A percentile compares a stretch with the other conserved stretches of the same genome.
These are phyloP conservation scores for Arthrobotrys pseudoclavata DNA, from an alignment of 2,329 filamentous ascomycete species.

Conservation along the genomic window DNA sequence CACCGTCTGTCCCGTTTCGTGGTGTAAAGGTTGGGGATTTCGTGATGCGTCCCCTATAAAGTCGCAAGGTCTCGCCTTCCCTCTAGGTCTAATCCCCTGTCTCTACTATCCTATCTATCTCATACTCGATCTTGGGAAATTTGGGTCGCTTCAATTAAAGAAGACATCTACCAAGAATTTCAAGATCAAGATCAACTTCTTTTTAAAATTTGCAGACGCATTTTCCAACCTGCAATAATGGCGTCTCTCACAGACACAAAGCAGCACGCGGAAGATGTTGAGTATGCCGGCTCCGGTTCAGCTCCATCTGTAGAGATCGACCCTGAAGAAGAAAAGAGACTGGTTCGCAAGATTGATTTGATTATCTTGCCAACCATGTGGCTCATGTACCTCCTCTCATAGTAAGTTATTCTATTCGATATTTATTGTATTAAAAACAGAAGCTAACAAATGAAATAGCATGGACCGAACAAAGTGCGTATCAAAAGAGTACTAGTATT, in stretches of 20 bases:
- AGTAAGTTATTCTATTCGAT: conserved; percentile 49
- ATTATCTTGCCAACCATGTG: conserved; percentile 65
- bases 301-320: conserved; percentile 52
- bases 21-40: conserved; percentile 35
- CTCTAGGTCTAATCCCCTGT: conserved; percentile 8
- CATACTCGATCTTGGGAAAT: conserved; percentile 15
- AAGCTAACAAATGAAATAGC: conserved; percentile 23
- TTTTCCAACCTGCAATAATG: conserved; percentile 10
- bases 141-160: conserved; percentile 12
- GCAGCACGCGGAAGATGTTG: conserved; percentile 43
- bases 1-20: conserved; percentile 46
- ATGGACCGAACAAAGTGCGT: conserved; percentile 60
- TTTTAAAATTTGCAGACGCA: not conserved
- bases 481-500: not conserved
- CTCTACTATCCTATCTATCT: conserved; percentile 18
- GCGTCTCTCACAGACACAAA: conserved; percentile 53
- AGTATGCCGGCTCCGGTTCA: conserved; percentile 50
- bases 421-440: not conserved
- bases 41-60: conserved; percentile 55
- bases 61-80: conserved; percentile 47
- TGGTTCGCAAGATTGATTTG: conserved; percentile 64
- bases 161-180: conserved; percentile 17
- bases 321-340: conserved; percentile 61
- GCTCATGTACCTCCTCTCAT: conserved; percentile 64
- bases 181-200: not conserved